Evolutionary conservation across 805 yeast species (phyloP), one percentile per base, ranked within the genome.

Genomic region (Candida corydali): DNA sequence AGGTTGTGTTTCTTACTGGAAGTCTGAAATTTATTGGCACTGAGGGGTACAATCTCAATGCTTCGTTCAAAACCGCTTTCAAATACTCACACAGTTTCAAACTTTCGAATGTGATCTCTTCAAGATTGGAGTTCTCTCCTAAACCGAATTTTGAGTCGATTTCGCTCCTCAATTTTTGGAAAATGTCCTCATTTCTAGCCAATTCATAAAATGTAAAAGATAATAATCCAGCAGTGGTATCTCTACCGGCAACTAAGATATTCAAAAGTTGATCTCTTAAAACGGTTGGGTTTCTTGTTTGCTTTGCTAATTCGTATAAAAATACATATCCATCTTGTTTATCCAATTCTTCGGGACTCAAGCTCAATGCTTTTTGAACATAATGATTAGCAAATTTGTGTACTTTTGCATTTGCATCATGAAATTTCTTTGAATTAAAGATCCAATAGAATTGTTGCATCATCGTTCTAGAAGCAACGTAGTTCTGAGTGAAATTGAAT

Each of bases 241-340:
- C 70, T 54, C 70, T 61, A 11, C 69, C 70, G 28, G 70, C 70
- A 23, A 64, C 47, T 50, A 64, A 54, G 30, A 64, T 64, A 39
- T 64, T 64, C 45, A 64, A 58, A 40, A 61, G 49, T 41, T 64
- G 70, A 42, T 64, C 68, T 40, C 62, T 54, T 37, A 64, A 57
- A 5, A 54, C 49, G 39, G 47, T 49, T 8, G 65, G 66, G 40
- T 64, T 54, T 42, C 57, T 55, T 8, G 68, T 63, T 34, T 60
- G 57, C 44, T 63, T 62, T 26, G 48, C 67, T 42, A 63, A 58
- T 45, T 63, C 69, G 40, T 61, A 63, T 43, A 63, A 56, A 47
- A 63, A 63, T 4, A 55, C 47, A 43, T 63, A 64, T 6, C 69
- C 65, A 40, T 45, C 45, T 37, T 47, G 37, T 38, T 55, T 45